Base-by-base conservation (phyloP, 345 rosid species). In the Luvunga scandens region DNA sequence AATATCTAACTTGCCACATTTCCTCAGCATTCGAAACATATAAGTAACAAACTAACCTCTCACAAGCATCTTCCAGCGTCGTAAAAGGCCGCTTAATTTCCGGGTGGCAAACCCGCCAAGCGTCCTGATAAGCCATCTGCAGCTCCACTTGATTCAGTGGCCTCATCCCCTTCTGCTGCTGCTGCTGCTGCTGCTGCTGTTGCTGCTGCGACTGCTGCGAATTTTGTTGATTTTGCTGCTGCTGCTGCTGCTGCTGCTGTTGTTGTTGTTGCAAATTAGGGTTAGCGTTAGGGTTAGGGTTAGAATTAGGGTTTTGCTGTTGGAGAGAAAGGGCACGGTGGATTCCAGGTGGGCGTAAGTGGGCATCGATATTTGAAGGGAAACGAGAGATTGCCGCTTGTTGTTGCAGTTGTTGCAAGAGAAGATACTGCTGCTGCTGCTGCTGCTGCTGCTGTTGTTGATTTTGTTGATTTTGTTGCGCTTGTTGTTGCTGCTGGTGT, bases 71-170 rank as follows among this genome's bases (percentile, higher is more conserved):
- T 69, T 94, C 97, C 25, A 95, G 93, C 12, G 97, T 91, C 36
- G 92, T 66, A 80, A 95, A 92, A 4, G 99, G 97, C 28, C 94
- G 92, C 78, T 92, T 95, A 78, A 88, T 86, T 79, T 92, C 97
- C 2, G 97, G 98, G 72, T 93, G 90, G 76, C 99, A 95, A 66
- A 95, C 93, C 62, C 96, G 90, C 97, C 97, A 93, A 0, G 98
- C 97, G 79, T 95, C 98, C 86, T 92, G 98, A 81, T 93, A 95
- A 31, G 97, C 95, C 88, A 91, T 88, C 82, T 90, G 97, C 66
- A 95, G 88, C 91, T 94, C 99, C 77, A 76, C 73, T 73, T 88
- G 97, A 78, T 93, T 91, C 81, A 83, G 85, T 3, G 95, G 93
- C 77, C 89, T 85, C 65, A 87, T 88, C 79, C 75, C 73, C 84